Conservation (phyloP, 2,329 filamentous ascomycete species). For the Acrodontium crateriforme region DNA sequence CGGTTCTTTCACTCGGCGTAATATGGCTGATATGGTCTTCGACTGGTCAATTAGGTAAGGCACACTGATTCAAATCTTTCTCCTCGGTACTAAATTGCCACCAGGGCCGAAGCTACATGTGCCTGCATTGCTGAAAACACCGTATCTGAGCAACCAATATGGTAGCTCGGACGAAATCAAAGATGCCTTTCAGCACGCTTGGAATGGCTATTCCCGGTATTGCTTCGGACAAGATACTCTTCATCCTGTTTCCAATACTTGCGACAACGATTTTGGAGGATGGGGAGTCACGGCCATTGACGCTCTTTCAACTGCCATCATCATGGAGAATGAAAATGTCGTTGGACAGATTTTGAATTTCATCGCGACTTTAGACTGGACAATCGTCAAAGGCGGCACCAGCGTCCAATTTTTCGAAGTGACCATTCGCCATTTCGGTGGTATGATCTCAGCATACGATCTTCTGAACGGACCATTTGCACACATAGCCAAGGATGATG, state of each 20-base stretch:
- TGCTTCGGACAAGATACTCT: slow-evolving; percentile 22
- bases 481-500: slow-evolving; percentile 5
- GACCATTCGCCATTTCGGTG: slow-evolving; percentile 14
- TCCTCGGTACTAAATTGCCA: no score
- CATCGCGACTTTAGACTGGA: slow-evolving; percentile 11
- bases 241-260: slow-evolving; percentile 14
- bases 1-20: no score
- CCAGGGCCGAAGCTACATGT: no score
- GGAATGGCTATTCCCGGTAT: slow-evolving; percentile 21
- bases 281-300: slow-evolving; percentile 16
- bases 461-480: slow-evolving; percentile 12
- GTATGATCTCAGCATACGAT: slow-evolving; percentile 15
- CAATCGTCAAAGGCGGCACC: slow-evolving; percentile 5
- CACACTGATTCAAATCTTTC: no score
- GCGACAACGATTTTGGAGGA: slow-evolving; percentile 14
- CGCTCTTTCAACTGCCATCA: slow-evolving; percentile 13
- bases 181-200: slow-evolving; percentile 18
- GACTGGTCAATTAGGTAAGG: no score
- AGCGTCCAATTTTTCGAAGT: slow-evolving; percentile 14
- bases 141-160: no score
- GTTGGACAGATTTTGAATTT: slow-evolving; percentile 9
- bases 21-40: no score
- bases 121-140: no score
- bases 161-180: no score
- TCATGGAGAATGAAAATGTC: slow-evolving; percentile 10